These are phyloP conservation scores for Crithidia brevicula DNA, from an alignment of 208 protist species.

Conservation along the genomic window DNA sequence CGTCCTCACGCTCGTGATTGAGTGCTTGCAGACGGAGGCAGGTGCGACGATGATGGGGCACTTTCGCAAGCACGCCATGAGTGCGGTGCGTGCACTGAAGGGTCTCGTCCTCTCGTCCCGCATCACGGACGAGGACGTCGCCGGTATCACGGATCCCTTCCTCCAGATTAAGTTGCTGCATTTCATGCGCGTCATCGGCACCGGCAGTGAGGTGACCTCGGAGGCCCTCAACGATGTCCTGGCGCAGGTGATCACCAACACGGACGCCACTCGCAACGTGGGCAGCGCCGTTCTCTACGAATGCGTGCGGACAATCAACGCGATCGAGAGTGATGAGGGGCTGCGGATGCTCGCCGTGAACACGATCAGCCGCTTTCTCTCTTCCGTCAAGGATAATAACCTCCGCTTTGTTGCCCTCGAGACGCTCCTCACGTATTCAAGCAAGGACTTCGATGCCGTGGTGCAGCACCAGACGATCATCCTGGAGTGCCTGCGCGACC, in stretches of 20 bases:
- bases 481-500: conserved; percentile 96
- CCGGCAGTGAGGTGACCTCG: conserved; percentile 88
- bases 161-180: conserved; percentile 97
- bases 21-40: conserved; percentile 73
- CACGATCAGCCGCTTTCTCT: conserved; percentile 98
- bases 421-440: conserved; percentile 92
- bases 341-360: conserved; percentile 96
- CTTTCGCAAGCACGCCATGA: conserved; percentile 89
- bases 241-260: conserved; percentile 98
- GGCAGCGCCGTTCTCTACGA: conserved; percentile 99
- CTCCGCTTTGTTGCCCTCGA: conserved; percentile 98
- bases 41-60: conserved; percentile 54
- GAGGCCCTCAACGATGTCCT: conserved; percentile 98
- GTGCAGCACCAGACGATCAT: conserved; percentile 94
- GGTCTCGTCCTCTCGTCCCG: conserved; percentile 94
- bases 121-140: conserved; percentile 95
- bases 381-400: conserved; percentile 97
- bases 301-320: conserved; percentile 98
- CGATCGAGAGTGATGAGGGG: conserved; percentile 93
- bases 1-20: conserved; percentile 92
- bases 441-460: conserved; percentile 87
- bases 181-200: conserved; percentile 97
- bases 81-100: conserved; percentile 95
- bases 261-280: conserved; percentile 94
- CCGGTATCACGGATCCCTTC: conserved; percentile 98